Evolutionary conservation across 495 filamentous ascomycete species (phyloP).

Genomic region (Astrothelium macrocarpum): DNA sequence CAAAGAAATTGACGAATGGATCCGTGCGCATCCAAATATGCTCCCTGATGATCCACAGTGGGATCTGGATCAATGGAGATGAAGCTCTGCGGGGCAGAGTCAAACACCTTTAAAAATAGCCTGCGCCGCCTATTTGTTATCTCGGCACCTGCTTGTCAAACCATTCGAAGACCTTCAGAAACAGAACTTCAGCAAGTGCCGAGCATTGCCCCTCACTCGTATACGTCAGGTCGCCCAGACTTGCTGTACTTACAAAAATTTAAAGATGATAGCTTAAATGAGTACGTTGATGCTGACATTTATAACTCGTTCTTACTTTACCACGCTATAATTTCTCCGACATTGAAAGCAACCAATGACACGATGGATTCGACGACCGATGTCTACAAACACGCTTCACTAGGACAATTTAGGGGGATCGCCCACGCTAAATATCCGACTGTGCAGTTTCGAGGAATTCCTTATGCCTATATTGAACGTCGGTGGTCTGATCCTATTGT

Average conservation of each 20-base stretch:
- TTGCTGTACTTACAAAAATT: background rate
- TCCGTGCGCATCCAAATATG: constrained; percentile 6
- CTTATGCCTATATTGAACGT: background rate
- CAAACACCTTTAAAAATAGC: too few relatives aligned
- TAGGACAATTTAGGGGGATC: background rate
- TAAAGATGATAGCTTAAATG: too few relatives aligned
- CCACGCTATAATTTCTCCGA: background rate
- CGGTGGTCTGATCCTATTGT: background rate
- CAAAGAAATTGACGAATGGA: constrained; percentile 15
- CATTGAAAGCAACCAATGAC: too few relatives aligned
- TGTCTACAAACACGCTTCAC: background rate
- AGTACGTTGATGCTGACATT: too few relatives aligned
- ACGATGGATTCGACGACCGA: background rate
- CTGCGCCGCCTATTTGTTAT: too few relatives aligned
- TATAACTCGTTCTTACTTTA: background rate
- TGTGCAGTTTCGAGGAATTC: background rate
- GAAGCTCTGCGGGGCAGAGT: background rate
- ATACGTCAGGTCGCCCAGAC: background rate
- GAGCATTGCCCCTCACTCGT: background rate
- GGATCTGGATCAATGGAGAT: constrained; percentile 9
- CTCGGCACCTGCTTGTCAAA: too few relatives aligned
- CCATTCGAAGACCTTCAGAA: too few relatives aligned
- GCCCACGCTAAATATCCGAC: background rate
- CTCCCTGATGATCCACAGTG: constrained; percentile 19
- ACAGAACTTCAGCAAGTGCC: too few relatives aligned